Conservation (phyloP, 2,329 filamentous ascomycete species). For the Diaporthe sp. region DNA sequence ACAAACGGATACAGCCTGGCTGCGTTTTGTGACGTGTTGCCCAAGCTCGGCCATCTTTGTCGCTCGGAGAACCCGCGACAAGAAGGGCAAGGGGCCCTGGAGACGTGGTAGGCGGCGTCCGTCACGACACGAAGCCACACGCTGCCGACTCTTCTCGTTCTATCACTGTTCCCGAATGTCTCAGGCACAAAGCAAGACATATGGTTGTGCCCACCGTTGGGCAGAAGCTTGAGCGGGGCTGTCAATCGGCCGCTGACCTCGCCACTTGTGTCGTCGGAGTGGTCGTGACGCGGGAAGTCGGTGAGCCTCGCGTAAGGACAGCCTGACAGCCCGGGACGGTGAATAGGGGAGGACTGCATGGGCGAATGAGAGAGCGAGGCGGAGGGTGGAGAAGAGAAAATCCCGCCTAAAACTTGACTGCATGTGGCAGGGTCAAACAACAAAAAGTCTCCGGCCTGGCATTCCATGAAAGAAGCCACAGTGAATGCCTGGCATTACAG, state of each 20-base stretch:
- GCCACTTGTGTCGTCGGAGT: neutral
- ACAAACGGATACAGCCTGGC: constrained; percentile 31
- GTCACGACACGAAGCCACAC: constrained; percentile 29
- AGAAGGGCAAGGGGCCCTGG: neutral
- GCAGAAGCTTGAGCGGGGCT: neutral
- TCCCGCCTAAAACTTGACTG: constrained; percentile 9
- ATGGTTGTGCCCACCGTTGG: constrained; percentile 16
- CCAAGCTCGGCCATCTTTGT: neutral
- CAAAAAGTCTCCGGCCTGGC: constrained; percentile 19
- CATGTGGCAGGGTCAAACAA: constrained; percentile 35
- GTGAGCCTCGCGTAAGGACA: constrained; percentile 4
- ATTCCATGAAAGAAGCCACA: neutral
- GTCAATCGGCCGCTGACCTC: constrained; percentile 5
- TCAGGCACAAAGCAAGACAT: constrained; percentile 36
- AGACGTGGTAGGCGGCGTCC: neutral
- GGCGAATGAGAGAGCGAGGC: neutral
- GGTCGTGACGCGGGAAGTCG: neutral
- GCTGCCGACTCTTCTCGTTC: constrained; percentile 23
- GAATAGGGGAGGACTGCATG: neutral
- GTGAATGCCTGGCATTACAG: neutral
- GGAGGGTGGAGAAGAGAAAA: neutral
- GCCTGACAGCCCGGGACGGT: neutral
- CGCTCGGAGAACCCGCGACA: neutral
- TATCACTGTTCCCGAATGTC: constrained; percentile 41
- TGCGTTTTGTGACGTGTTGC: constrained; percentile 33